These are phyloP conservation scores for Periconia macrospinosa DNA, from an alignment of 2,329 filamentous ascomycete genomes.

Conservation along the genomic window DNA sequence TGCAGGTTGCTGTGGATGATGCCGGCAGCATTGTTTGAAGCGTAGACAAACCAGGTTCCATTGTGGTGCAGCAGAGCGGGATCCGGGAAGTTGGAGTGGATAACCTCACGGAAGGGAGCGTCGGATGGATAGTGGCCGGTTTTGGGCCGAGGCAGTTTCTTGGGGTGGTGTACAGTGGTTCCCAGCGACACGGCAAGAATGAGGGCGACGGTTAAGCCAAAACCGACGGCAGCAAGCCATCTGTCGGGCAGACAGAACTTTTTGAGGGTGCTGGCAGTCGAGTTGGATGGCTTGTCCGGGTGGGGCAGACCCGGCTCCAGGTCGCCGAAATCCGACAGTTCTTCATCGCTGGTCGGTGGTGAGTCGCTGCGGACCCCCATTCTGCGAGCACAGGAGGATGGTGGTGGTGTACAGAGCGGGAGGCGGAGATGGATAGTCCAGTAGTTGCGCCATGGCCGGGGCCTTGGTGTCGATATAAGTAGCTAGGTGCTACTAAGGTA, in stretches of 20 bases:
- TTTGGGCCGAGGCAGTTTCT: background rate
- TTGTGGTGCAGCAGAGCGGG: slow-evolving; percentile 34
- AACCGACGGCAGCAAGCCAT: slow-evolving; percentile 2
- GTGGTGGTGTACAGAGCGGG: too few species aligned
- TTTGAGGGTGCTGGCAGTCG: background rate
- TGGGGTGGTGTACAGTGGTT: background rate
- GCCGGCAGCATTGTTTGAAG: slow-evolving; percentile 39
- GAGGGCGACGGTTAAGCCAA: background rate
- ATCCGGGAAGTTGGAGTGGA: slow-evolving; percentile 43
- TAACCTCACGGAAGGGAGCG: slow-evolving; percentile 8
- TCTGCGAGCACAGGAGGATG: background rate
- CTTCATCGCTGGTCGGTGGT: background rate
- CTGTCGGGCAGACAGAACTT: slow-evolving; percentile 1
- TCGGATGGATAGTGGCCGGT: slow-evolving; percentile 2
- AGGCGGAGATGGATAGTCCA: too few species aligned
- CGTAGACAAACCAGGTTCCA: slow-evolving; percentile 43
- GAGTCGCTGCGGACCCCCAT: background rate
- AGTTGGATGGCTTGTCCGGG: background rate
- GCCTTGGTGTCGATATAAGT: background rate
- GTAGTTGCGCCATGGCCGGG: background rate
- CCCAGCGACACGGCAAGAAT: background rate
- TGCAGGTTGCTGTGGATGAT: slow-evolving; percentile 7
- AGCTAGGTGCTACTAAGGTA: too few species aligned
- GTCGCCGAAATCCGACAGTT: background rate
- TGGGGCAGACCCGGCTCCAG: background rate